Evolutionary conservation across 257 asterid species (phyloP).

Genomic region (Ehretia macrophylla): DNA sequence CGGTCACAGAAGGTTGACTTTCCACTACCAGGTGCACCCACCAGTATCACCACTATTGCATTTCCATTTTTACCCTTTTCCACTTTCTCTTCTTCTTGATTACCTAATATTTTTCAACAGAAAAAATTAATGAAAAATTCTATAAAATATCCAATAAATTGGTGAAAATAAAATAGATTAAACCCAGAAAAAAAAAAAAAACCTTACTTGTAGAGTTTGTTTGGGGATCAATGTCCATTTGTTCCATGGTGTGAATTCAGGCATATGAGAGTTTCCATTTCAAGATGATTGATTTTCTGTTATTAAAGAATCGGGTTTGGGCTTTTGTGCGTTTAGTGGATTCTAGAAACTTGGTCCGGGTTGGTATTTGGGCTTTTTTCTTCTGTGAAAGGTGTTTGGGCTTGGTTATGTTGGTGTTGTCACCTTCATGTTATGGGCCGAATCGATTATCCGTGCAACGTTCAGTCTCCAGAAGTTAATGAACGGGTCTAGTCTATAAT

Average conservation of each 20-base stretch:
- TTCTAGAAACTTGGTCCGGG: no score
- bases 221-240: constrained; percentile 56
- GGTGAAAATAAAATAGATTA: neutral
- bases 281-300: neutral
- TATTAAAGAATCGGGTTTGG: neutral
- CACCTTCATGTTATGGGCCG: no score
- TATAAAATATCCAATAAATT: neutral
- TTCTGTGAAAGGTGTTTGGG: no score
- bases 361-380: neutral
- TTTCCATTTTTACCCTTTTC: constrained; percentile 3
- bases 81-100: constrained; percentile 29
- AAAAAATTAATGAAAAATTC: neutral
- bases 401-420: no score
- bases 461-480: no score
- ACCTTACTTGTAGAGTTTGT: constrained; percentile 31
- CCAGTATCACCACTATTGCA: constrained; percentile 43
- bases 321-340: neutral
- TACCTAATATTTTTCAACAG: constrained; percentile 13
- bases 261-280: neutral
- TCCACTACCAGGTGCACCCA: constrained; percentile 97
- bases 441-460: no score
- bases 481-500: no score
- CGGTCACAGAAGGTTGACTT: constrained; percentile 83
- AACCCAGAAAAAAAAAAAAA: neutral
- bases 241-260: constrained; percentile 23